Evolutionary conservation across 1,284 basidiomycete genomes (phyloP).

Genomic region (Microbotryomycetes sp.): DNA sequence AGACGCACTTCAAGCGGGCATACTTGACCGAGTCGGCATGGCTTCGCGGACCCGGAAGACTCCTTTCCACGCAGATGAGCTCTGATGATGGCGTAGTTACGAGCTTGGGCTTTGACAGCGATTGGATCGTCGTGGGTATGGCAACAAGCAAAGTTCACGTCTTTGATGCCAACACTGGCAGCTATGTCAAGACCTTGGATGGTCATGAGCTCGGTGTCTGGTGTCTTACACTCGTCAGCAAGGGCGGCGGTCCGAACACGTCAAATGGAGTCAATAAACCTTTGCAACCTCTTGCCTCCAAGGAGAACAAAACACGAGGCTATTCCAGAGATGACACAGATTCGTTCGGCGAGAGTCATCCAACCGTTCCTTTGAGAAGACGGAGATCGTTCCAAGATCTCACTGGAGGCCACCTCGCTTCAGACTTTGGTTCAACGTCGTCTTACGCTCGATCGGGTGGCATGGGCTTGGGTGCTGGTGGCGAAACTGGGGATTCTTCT

Average conservation of each 20-base stretch:
- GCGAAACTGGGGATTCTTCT: constrained; percentile 30
- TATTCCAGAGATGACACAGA: not conserved
- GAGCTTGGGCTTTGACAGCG: constrained; percentile 73
- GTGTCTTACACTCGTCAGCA: constrained; percentile 67
- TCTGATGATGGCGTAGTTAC: constrained; percentile 74
- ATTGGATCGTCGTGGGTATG: constrained; percentile 84
- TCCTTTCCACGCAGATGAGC: constrained; percentile 67
- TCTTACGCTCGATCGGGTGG: constrained; percentile 19
- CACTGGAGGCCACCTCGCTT: not conserved
- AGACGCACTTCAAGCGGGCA: constrained; percentile 66
- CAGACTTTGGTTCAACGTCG: not conserved
- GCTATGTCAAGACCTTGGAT: constrained; percentile 65
- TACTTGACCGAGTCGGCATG: constrained; percentile 80
- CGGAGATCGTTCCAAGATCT: not conserved
- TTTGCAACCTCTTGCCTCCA: not conserved
- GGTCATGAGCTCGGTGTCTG: constrained; percentile 89
- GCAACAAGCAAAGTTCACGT: constrained; percentile 82
- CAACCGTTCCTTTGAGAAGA: not conserved
- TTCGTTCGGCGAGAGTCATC: not conserved
- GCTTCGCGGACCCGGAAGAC: constrained; percentile 63
- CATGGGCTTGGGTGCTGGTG: constrained; percentile 40
- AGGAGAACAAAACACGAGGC: not conserved
- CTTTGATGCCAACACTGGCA: constrained; percentile 73
- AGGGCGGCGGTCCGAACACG: constrained; percentile 32
- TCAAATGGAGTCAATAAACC: not conserved